Conservation (phyloP, 192 early-diverging fungal species). For the Gonapodya prolifera region DNA sequence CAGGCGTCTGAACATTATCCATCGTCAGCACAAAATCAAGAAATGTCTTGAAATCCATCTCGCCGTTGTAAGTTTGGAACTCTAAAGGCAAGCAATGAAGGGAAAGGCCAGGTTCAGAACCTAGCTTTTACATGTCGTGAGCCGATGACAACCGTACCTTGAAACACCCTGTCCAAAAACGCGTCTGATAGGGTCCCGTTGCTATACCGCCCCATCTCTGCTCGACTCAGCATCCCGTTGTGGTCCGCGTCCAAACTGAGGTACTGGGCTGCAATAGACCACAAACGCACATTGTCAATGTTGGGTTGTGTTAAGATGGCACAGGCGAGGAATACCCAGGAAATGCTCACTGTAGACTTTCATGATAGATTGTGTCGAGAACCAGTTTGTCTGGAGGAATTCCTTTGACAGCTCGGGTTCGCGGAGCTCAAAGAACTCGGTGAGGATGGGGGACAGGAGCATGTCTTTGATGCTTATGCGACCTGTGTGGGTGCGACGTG, state of each 20-base stretch:
- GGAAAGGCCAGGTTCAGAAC: no score
- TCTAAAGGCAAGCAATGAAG: background rate
- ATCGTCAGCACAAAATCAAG: constrained; percentile 36
- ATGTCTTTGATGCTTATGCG: constrained; percentile 31
- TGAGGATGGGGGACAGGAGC: constrained; percentile 32
- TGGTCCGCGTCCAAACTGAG: constrained; percentile 29
- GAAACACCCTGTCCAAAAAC: constrained; percentile 39
- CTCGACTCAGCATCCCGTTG: constrained; percentile 31
- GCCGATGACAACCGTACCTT: constrained; percentile 22
- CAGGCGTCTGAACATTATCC: constrained; percentile 30
- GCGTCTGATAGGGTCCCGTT: constrained; percentile 25
- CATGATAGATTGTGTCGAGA: constrained; percentile 21
- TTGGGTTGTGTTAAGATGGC: no score
- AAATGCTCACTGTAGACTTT: constrained; percentile 20
- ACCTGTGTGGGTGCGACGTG: constrained; percentile 5
- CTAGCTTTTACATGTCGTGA: constrained; percentile 2
- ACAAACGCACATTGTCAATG: constrained; percentile 1
- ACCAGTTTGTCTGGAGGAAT: constrained; percentile 33
- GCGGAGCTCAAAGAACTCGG: constrained; percentile 37
- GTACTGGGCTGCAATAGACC: constrained; percentile 21
- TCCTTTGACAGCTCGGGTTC: constrained; percentile 27
- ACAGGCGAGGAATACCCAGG: no score
- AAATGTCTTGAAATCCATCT: constrained; percentile 28
- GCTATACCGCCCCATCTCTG: constrained; percentile 27
- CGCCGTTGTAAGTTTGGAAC: background rate